Percentiles rank a stretch among this genome's conserved stretches.
These are phyloP conservation scores for Rhodotorula paludigena DNA, from an alignment of 768 basidiomycete genomes.

Conservation along the genomic window DNA sequence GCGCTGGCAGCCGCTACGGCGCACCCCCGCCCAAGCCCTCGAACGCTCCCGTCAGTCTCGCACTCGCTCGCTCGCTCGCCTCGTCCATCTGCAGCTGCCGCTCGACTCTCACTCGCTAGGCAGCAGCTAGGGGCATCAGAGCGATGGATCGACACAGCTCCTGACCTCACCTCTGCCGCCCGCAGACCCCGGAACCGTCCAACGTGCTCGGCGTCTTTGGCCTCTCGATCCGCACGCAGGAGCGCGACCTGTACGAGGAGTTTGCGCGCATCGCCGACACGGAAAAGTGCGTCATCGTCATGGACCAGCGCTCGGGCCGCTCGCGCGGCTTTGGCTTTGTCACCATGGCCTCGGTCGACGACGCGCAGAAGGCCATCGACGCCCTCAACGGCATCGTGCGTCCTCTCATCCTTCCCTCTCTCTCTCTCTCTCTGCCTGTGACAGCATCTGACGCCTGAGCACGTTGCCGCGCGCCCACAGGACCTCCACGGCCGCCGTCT, in stretches of 20 bases:
- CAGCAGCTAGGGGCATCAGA: no score
- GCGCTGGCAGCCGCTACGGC: background rate
- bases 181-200: conserved; percentile 52
- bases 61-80: background rate
- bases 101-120: no score
- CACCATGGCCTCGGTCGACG: conserved; percentile 81
- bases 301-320: conserved; percentile 79
- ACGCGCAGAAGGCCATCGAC: conserved; percentile 78
- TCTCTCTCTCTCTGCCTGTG: background rate
- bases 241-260: conserved; percentile 90
- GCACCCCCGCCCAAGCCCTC: conserved; percentile 11
- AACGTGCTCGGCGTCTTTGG: conserved; percentile 95
- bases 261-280: conserved; percentile 82
- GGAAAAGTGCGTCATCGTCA: conserved; percentile 86
- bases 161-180: conserved; percentile 2
- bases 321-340: conserved; percentile 98
- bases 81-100: no score
- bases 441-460: no score
- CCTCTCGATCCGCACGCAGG: conserved; percentile 88
- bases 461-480: conserved; percentile 49
- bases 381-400: conserved; percentile 86
- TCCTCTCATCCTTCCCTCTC: conserved; percentile 32
- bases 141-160: no score
- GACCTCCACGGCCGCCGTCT: conserved; percentile 92
- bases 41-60: conserved; percentile 21